Evolutionary conservation across 192 early-diverging fungal genomes (phyloP).

Genomic region (Chytriomyces sp.): DNA sequence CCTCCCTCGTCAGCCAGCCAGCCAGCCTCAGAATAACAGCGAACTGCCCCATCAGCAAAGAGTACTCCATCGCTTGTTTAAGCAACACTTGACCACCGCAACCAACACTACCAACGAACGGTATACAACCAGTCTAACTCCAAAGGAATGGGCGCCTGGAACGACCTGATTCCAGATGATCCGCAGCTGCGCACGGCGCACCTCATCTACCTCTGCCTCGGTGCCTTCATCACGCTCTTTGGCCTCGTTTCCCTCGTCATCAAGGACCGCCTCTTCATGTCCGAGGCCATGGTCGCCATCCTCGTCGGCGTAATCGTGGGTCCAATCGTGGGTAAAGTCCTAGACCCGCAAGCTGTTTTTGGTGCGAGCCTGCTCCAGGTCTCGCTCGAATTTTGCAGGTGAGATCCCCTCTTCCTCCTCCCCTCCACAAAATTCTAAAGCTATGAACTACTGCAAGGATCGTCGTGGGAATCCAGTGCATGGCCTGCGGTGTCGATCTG

Average conservation of each 20-base stretch:
- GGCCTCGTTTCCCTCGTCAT: slow-evolving; percentile 47
- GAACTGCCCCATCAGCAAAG: no score
- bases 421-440: no score
- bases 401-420: not conserved
- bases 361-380: slow-evolving; percentile 48
- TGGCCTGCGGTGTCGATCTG: slow-evolving; percentile 81
- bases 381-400: slow-evolving; percentile 70
- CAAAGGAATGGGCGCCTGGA: slow-evolving; percentile 10
- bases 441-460: slow-evolving; percentile 31
- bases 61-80: no score
- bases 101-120: no score
- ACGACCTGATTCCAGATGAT: slow-evolving; percentile 23
- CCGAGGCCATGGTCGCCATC: slow-evolving; percentile 70
- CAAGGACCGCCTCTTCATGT: slow-evolving; percentile 46
- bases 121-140: no score
- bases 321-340: slow-evolving; percentile 67
- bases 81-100: no score
- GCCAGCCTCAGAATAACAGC: no score
- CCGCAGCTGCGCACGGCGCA: not conserved
- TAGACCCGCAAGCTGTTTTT: slow-evolving; percentile 67
- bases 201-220: slow-evolving; percentile 21
- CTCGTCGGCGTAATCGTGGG: slow-evolving; percentile 86
- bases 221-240: slow-evolving; percentile 43
- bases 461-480: slow-evolving; percentile 84
- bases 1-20: no score